These are phyloP conservation scores for Podospora appendiculata DNA, from an alignment of 495 filamentous ascomycete genomes.

Conservation along the genomic window DNA sequence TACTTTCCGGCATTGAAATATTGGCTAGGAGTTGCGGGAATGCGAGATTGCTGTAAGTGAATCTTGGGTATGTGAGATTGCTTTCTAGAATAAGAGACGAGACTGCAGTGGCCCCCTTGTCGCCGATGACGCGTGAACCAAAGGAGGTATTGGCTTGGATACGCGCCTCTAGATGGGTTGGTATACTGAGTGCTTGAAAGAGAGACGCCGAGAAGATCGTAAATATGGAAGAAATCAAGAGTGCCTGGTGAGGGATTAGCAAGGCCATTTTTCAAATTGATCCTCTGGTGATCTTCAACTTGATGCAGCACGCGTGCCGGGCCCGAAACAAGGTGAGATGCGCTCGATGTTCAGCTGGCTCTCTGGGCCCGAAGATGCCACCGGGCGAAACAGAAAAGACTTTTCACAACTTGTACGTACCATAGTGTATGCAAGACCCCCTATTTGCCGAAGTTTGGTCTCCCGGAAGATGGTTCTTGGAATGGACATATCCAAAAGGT, in stretches of 20 bases:
- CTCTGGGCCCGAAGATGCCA: no score
- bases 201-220: conserved; percentile 13
- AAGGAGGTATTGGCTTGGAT: conserved; percentile 2
- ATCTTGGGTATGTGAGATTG: conserved; percentile 6
- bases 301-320: no score
- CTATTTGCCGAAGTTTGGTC: neutral
- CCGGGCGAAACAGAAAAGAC: no score
- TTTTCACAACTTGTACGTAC: no score
- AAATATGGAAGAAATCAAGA: conserved; percentile 5
- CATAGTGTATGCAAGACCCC: conserved; percentile 4
- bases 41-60: conserved; percentile 8
- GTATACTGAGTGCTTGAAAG: neutral
- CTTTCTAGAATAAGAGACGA: conserved; percentile 3
- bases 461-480: conserved; percentile 4
- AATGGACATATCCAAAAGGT: conserved; percentile 7
- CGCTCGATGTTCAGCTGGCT: no score
- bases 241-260: neutral
- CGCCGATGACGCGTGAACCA: neutral
- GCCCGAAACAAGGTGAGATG: no score
- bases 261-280: no score
- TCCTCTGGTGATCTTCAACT: no score
- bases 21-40: conserved; percentile 1
- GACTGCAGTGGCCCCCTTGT: neutral
- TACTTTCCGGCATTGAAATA: neutral
- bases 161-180: neutral